phyloP scores from a whole-genome alignment of 352 stramenopile genomes.

The Pythium vanterpoolii region DNA sequence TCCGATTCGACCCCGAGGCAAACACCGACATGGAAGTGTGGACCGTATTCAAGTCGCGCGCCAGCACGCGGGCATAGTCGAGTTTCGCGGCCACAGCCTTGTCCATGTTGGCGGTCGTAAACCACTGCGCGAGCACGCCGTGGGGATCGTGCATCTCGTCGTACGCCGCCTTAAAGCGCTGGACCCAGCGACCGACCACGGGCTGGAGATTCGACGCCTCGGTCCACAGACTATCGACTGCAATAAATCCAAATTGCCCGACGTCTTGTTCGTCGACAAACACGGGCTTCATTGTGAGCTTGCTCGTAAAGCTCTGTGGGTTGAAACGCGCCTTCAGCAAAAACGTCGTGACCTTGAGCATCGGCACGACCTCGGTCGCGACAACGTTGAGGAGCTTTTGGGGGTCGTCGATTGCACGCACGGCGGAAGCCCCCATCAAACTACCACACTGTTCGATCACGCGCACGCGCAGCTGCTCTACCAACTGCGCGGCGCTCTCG shows the following conservation, averaged over 20 bases:
- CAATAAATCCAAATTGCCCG: conserved; percentile 46
- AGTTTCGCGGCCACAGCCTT: conserved; percentile 22
- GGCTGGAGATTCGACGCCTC: conserved; percentile 24
- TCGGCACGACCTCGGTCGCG: conserved; percentile 66
- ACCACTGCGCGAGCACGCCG: conserved; percentile 69
- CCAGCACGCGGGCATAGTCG: conserved; percentile 38
- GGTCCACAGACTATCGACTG: conserved; percentile 22
- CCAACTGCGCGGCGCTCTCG: background rate
- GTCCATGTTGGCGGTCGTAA: conserved; percentile 58
- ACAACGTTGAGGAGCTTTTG: conserved; percentile 70
- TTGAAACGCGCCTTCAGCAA: conserved; percentile 44
- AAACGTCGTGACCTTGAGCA: conserved; percentile 68
- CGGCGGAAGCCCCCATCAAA: background rate
- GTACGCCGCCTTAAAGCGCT: conserved; percentile 69
- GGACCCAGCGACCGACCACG: conserved; percentile 56
- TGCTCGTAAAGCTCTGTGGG: conserved; percentile 8
- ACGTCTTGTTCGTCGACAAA: conserved; percentile 53
- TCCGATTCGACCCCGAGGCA: conserved; percentile 61
- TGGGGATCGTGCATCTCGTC: conserved; percentile 77
- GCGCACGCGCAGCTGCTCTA: conserved; percentile 19
- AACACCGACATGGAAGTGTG: conserved; percentile 74
- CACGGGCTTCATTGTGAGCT: conserved; percentile 43
- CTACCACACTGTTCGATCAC: conserved; percentile 18
- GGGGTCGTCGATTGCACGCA: conserved; percentile 21
- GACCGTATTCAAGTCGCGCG: conserved; percentile 72